phyloP scores from a whole-genome alignment of 2,329 filamentous ascomycete genomes.

The Zasmidium angulare region DNA sequence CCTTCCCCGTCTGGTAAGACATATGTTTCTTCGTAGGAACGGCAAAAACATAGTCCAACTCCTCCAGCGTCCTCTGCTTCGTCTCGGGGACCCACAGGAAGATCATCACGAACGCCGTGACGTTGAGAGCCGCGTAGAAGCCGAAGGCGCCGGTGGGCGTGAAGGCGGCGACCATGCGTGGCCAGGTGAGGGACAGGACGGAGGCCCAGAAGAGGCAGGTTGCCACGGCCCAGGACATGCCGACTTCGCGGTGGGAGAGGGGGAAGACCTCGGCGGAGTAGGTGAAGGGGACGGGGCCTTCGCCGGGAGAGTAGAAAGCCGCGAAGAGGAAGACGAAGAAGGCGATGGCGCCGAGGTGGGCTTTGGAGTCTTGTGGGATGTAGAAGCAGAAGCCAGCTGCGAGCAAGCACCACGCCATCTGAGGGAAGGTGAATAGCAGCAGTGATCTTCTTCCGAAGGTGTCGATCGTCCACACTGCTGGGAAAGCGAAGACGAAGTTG shows the following conservation, averaged over 20 bases:
- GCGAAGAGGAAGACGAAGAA: slow-evolving; percentile 60
- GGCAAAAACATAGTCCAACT: slow-evolving; percentile 53
- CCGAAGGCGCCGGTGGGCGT: slow-evolving; percentile 57
- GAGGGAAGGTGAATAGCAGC: slow-evolving; percentile 45
- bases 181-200: slow-evolving; percentile 52
- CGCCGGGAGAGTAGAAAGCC: slow-evolving; percentile 40
- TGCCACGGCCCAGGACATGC: slow-evolving; percentile 69
- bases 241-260: slow-evolving; percentile 68
- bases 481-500: slow-evolving; percentile 47
- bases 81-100: slow-evolving; percentile 54
- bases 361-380: slow-evolving; percentile 42
- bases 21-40: slow-evolving; percentile 46
- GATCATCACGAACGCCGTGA: slow-evolving; percentile 54
- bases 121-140: slow-evolving; percentile 58
- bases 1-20: slow-evolving; percentile 36
- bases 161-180: slow-evolving; percentile 49
- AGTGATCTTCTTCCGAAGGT: slow-evolving; percentile 35
- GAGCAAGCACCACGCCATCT: slow-evolving; percentile 50
- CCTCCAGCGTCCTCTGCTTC: slow-evolving; percentile 50
- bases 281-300: slow-evolving; percentile 62
- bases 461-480: slow-evolving; percentile 39
- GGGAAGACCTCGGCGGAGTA: slow-evolving; percentile 71
- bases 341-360: slow-evolving; percentile 29
- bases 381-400: slow-evolving; percentile 47
- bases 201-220: slow-evolving; percentile 60